A percentile compares a stretch with the other conserved stretches of the same genome.
Evolutionary conservation across 441 rosid genomes (phyloP).

Genomic region (Populus tomentosa): DNA sequence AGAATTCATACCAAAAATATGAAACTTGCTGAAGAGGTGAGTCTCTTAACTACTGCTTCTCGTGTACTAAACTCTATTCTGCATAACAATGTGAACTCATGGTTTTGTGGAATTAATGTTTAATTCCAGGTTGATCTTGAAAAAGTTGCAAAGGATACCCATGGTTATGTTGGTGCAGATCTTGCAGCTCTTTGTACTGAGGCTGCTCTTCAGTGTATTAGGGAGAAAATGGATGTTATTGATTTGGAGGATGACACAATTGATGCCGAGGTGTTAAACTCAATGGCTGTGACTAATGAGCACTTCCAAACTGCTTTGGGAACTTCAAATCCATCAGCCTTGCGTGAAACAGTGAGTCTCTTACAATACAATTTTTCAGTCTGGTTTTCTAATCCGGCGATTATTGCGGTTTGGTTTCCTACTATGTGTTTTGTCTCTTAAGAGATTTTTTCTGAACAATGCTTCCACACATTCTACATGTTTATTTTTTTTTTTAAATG

Average conservation of each 20-base stretch:
- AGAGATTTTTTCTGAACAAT: no score
- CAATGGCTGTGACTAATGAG: conserved; percentile 65
- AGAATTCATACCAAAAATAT: conserved; percentile 51
- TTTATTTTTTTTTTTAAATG: no score
- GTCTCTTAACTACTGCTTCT: background rate
- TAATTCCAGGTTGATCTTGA: conserved; percentile 46
- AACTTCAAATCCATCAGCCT: conserved; percentile 60
- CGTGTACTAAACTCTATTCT: background rate
- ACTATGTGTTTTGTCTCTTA: background rate
- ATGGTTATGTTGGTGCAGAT: conserved; percentile 67
- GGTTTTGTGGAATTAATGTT: background rate
- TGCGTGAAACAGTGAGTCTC: conserved; percentile 59
- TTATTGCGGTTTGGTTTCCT: background rate
- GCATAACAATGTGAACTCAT: background rate
- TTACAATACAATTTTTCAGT: conserved; percentile 3
- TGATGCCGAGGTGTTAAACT: conserved; percentile 61
- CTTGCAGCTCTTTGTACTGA: conserved; percentile 68
- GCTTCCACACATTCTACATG: no score
- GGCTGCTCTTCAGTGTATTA: conserved; percentile 61
- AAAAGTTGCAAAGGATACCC: conserved; percentile 57
- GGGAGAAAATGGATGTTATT: conserved; percentile 70
- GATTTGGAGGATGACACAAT: conserved; percentile 62
- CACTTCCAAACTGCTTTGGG: conserved; percentile 66
- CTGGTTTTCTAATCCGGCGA: background rate
- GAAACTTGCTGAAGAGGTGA: conserved; percentile 50